Percentiles rank a stretch among this genome's conserved stretches.
Evolutionary conservation across 495 filamentous ascomycete species (phyloP).

Genomic region (Lepidopterella palustris): DNA sequence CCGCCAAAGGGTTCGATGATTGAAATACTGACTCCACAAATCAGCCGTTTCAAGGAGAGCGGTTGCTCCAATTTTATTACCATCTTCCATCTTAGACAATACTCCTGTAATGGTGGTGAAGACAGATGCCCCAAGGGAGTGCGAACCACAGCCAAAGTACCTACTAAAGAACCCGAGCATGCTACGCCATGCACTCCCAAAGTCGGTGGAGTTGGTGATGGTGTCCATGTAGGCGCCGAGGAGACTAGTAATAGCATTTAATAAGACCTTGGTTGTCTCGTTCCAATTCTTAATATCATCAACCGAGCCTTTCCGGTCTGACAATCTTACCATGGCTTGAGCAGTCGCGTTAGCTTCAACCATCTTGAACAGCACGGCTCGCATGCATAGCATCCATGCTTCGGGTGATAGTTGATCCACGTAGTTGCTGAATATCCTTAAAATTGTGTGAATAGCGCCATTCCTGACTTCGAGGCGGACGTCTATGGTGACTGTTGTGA

Average conservation of each 20-base stretch:
- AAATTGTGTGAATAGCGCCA: conserved; percentile 82
- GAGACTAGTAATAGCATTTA: conserved; percentile 61
- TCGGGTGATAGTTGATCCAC: conserved; percentile 70
- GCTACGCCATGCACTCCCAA: conserved; percentile 30
- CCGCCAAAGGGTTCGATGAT: conserved; percentile 37
- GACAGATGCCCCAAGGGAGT: conserved; percentile 29
- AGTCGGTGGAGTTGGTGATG: conserved; percentile 19
- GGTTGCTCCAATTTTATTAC: not conserved
- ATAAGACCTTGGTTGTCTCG: conserved; percentile 67
- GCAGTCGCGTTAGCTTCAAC: conserved; percentile 45
- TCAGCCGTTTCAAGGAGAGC: conserved; percentile 19
- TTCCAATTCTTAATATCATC: conserved; percentile 55
- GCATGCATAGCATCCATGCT: conserved; percentile 79
- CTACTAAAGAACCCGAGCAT: conserved; percentile 22
- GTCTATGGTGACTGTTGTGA: conserved; percentile 72
- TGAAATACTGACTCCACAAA: conserved; percentile 24
- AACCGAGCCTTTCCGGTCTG: not conserved
- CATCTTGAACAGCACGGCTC: conserved; percentile 70
- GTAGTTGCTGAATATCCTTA: conserved; percentile 87
- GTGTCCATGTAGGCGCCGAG: conserved; percentile 56
- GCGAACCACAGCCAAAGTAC: conserved; percentile 29
- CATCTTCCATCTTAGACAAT: conserved; percentile 25
- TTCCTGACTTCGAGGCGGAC: conserved; percentile 80
- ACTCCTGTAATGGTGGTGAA: conserved; percentile 29
- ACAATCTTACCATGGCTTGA: not conserved